These are phyloP conservation scores for Phylloporus scabripes DNA, from an alignment of 768 basidiomycete species.

Conservation along the genomic window DNA sequence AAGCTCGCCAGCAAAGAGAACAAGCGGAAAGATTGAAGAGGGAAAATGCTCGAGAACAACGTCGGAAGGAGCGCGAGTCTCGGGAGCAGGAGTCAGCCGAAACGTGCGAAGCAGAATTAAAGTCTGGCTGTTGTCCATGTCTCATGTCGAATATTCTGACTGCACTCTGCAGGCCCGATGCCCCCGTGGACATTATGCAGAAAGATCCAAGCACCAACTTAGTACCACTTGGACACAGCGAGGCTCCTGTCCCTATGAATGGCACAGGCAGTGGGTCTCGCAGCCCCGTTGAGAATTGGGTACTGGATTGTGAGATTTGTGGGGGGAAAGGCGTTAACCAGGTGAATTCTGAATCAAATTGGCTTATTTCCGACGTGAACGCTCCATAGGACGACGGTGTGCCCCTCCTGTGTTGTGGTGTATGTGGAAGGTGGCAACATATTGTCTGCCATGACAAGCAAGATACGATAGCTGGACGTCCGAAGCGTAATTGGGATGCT, in stretches of 20 bases:
- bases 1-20: slow-evolving; percentile 52
- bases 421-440: slow-evolving; percentile 87
- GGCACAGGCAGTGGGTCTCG: slow-evolving; percentile 42
- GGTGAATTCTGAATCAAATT: slow-evolving; percentile 39
- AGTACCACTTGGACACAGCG: slow-evolving; percentile 3
- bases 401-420: slow-evolving; percentile 77
- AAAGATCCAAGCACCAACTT: not conserved
- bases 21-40: slow-evolving; percentile 48
- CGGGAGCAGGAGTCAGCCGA: slow-evolving; percentile 21
- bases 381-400: slow-evolving; percentile 64
- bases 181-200: slow-evolving; percentile 1
- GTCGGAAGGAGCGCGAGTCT: slow-evolving; percentile 33
- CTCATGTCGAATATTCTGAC: slow-evolving; percentile 14
- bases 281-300: slow-evolving; percentile 68
- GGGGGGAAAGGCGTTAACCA: slow-evolving; percentile 64
- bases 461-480: slow-evolving; percentile 58
- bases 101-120: slow-evolving; percentile 4
- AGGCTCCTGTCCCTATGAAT: slow-evolving; percentile 14
- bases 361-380: slow-evolving; percentile 6
- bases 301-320: slow-evolving; percentile 86
- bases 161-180: slow-evolving; percentile 8
- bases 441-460: slow-evolving; percentile 75
- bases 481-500: slow-evolving; percentile 75
- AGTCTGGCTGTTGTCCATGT: slow-evolving; percentile 9
- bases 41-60: slow-evolving; percentile 57